phyloP scores from a whole-genome alignment of 106 monocot genomes.

The Vanilla planifolia region DNA sequence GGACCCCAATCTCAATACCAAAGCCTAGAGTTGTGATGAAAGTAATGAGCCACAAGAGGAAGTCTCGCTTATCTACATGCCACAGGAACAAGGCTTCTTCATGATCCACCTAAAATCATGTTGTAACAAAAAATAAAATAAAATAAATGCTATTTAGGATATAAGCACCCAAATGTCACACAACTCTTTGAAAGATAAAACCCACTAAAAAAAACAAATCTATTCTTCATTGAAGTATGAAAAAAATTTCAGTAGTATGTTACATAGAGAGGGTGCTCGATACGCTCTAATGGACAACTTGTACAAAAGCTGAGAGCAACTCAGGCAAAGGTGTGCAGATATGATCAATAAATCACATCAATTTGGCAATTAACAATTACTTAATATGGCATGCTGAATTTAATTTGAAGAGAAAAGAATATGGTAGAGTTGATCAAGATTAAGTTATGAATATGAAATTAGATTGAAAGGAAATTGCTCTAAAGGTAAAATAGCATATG shows the following conservation, averaged over 20 bases:
- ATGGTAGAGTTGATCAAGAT: too few relatives aligned
- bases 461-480: too few relatives aligned
- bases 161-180: neutral
- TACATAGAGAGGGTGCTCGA: neutral
- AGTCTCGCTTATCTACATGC: conserved; percentile 95
- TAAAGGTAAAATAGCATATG: neutral
- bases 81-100: conserved; percentile 94
- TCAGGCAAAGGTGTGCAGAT: too few relatives aligned
- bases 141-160: neutral
- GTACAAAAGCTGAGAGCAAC: neutral
- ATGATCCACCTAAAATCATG: conserved; percentile 75
- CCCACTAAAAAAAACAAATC: neutral
- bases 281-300: too few relatives aligned
- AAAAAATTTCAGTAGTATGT: neutral
- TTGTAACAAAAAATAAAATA: neutral
- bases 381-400: too few relatives aligned
- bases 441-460: too few relatives aligned
- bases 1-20: conserved; percentile 97
- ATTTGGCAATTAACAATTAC: too few relatives aligned
- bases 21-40: conserved; percentile 69
- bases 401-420: too few relatives aligned
- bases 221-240: neutral
- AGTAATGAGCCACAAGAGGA: conserved; percentile 89
- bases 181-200: neutral
- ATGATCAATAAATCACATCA: too few relatives aligned